A percentile compares a stretch with the other conserved stretches of the same genome.
phyloP scores from a whole-genome alignment of 495 filamentous ascomycete species.

The Hyphodiscus hymeniophilus region DNA sequence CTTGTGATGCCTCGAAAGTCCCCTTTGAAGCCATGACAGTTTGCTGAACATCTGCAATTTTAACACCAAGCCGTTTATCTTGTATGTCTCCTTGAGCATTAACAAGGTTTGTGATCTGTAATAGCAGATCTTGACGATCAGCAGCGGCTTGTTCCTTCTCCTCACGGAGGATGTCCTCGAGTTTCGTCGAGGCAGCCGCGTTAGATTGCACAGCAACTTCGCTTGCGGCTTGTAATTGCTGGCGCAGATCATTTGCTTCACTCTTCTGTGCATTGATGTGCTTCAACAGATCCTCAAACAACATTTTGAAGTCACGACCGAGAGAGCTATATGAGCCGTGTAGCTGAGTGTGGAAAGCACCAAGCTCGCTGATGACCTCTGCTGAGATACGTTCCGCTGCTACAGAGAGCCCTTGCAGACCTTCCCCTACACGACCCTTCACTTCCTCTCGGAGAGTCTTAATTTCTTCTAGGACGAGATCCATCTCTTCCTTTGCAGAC shows the following conservation, averaged over 20 bases:
- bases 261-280: constrained; percentile 69
- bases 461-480: constrained; percentile 84
- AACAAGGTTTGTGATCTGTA: constrained; percentile 67
- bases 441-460: constrained; percentile 79
- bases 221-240: constrained; percentile 61
- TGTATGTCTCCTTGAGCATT: constrained; percentile 66
- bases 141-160: constrained; percentile 64
- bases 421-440: constrained; percentile 76
- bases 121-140: constrained; percentile 65
- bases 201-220: constrained; percentile 57
- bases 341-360: constrained; percentile 72
- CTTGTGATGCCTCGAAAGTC: constrained; percentile 53
- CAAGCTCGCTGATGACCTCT: constrained; percentile 83
- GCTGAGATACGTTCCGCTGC: constrained; percentile 83
- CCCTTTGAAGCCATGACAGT: constrained; percentile 54
- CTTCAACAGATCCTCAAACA: constrained; percentile 72
- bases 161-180: constrained; percentile 67
- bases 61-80: constrained; percentile 57
- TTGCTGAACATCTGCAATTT: constrained; percentile 50
- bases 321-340: constrained; percentile 81
- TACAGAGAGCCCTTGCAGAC: constrained; percentile 71
- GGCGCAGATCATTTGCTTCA: constrained; percentile 64
- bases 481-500: constrained; percentile 77
- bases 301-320: constrained; percentile 76
- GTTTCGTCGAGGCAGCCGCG: constrained; percentile 49